Conservation (phyloP, 345 rosid species). For the Citrus glauca region DNA sequence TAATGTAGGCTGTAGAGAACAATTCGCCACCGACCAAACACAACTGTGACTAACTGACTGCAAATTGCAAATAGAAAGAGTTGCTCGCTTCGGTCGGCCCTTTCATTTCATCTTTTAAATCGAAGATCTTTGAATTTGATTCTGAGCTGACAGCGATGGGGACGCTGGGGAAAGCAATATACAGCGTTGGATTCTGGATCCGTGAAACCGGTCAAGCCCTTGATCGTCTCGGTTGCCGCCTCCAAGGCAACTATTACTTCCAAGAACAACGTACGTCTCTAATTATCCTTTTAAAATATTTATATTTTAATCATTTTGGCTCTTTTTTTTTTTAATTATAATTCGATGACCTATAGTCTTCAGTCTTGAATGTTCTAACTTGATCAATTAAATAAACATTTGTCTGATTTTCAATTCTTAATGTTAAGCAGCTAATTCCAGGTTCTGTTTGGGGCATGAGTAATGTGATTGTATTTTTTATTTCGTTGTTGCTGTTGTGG, state of each 20-base stretch:
- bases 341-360: neutral
- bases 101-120: neutral
- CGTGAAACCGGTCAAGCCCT: slow-evolving; percentile 95
- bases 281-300: neutral
- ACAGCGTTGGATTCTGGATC: slow-evolving; percentile 91
- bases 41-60: neutral
- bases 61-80: neutral
- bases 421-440: neutral
- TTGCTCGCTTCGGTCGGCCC: neutral
- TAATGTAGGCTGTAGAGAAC: neutral
- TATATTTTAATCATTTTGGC: neutral
- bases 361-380: neutral
- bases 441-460: neutral
- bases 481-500: neutral
- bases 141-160: slow-evolving; percentile 38
- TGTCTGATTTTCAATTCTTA: neutral
- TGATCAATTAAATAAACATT: neutral
- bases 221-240: slow-evolving; percentile 93
- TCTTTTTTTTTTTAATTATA: neutral
- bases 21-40: neutral
- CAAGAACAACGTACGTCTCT: slow-evolving; percentile 59
- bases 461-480: neutral
- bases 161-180: slow-evolving; percentile 70
- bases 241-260: slow-evolving; percentile 71
- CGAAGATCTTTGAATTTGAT: neutral